Evolutionary conservation across 2,329 filamentous ascomycete species (phyloP).

Genomic region (Cytospora paraplurivora): DNA sequence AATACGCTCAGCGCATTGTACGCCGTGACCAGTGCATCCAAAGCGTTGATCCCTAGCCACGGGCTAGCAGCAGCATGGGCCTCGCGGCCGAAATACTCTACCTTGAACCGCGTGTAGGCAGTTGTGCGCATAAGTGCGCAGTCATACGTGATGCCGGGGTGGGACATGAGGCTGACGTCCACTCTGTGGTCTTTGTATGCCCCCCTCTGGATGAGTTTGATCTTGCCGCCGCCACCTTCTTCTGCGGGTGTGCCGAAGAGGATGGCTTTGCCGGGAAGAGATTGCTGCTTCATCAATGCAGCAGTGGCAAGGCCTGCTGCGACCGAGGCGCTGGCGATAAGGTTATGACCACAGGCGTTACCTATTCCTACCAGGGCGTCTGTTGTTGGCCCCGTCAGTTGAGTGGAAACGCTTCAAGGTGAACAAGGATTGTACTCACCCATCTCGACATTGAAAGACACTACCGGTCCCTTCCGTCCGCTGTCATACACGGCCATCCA

Average conservation of each 20-base stretch:
- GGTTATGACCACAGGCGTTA: constrained; percentile 58
- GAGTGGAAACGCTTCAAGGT: too few relatives aligned
- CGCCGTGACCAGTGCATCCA: constrained; percentile 56
- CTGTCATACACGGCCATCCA: constrained; percentile 54
- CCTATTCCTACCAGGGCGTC: constrained; percentile 54
- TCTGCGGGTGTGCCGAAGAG: constrained; percentile 55
- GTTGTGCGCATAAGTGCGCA: constrained; percentile 54
- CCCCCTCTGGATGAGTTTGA: constrained; percentile 46
- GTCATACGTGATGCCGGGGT: constrained; percentile 47
- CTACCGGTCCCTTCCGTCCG: constrained; percentile 47
- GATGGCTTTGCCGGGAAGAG: constrained; percentile 47
- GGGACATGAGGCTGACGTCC: constrained; percentile 44
- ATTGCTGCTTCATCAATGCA: constrained; percentile 43
- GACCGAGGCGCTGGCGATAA: constrained; percentile 53
- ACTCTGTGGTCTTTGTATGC: constrained; percentile 45
- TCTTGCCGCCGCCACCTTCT: constrained; percentile 45
- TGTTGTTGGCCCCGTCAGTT: constrained; percentile 26
- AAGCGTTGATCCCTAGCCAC: constrained; percentile 61
- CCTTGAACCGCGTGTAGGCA: constrained; percentile 52
- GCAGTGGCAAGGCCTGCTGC: constrained; percentile 51
- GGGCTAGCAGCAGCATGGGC: constrained; percentile 60
- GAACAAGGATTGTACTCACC: constrained; percentile 33
- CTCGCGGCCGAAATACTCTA: constrained; percentile 55
- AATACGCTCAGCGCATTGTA: constrained; percentile 54
- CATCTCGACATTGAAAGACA: constrained; percentile 52